Base-by-base conservation (phyloP, 441 rosid genomes). In the Gossypium lobatum region DNA sequence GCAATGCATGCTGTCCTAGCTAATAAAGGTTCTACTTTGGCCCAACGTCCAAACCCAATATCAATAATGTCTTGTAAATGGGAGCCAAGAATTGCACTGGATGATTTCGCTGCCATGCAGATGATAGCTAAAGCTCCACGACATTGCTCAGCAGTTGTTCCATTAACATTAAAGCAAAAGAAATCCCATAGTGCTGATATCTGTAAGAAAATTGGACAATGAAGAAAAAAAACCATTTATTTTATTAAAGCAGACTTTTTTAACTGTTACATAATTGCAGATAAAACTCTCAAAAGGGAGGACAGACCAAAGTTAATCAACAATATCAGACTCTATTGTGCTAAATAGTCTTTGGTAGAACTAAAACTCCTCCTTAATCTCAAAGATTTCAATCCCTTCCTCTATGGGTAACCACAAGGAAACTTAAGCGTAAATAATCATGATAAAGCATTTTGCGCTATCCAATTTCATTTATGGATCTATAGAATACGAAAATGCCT, bases 41-140 rank as follows among this genome's bases (percentile, higher is more conserved):
- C 98, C 99, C 99, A 93, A 64, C 99, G 95, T 64, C 99, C 99
- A 84, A 96, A 96, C 57, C 99, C 99, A 77, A 96, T 96, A 80
- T 96, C 99, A 77, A 93, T 88, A 72, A 96, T 91, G 73, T 96
- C 99, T 77, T 96, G 98, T 72, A 96, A 81, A 84, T 96, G 98
- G 21, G 91, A 86, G 66, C 98, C 84, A 77, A 93, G 94, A 86
- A 96, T 67, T 75, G 86, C 83, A 76, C 87, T 42, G 39, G 98
- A 92, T 11, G 91, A 86, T 81, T 89, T 96, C 83, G 99, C 98
- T 74, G 98, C 99, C 99, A 96, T 96, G 86, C 97, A 92, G 75
- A 96, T 88, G 70, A 96, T 83, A 75, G 91, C 89, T 75, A 96
- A 86, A 79, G 98, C 98, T 65, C 94, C 98, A 52, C 98, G 93